These are phyloP conservation scores for Emergomyces pasteurianus DNA, from an alignment of 2,329 filamentous ascomycete genomes.

Conservation along the genomic window DNA sequence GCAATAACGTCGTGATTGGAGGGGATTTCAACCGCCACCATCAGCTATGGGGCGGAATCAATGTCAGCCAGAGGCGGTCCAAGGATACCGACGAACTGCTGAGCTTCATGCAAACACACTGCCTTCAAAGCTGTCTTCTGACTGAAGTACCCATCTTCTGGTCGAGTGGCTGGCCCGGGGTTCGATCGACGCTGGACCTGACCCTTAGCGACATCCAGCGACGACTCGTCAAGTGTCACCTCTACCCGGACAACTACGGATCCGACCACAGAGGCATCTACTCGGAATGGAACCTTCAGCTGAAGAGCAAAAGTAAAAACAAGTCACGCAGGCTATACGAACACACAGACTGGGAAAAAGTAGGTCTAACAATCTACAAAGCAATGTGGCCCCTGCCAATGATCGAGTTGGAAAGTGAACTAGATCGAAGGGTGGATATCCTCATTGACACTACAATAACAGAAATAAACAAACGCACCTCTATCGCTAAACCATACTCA, in stretches of 20 bases:
- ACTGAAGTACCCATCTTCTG: not conserved
- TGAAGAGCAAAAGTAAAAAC: not conserved
- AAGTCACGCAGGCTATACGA: slow-evolving; percentile 10
- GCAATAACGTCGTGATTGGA: too few species aligned
- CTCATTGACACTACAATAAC: slow-evolving; percentile 1
- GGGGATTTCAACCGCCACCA: slow-evolving; percentile 10
- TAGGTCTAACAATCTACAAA: slow-evolving; percentile 3
- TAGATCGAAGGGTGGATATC: not conserved
- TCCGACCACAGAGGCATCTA: slow-evolving; percentile 14
- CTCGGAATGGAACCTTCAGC: slow-evolving; percentile 11
- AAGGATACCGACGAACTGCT: slow-evolving; percentile 9
- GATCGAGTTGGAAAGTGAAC: not conserved
- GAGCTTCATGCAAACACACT: slow-evolving; percentile 10
- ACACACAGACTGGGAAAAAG: slow-evolving; percentile 6
- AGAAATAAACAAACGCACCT: slow-evolving; percentile 10
- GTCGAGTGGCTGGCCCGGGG: slow-evolving; percentile 6
- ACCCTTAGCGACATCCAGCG: slow-evolving; percentile 8
- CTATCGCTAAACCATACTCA: slow-evolving; percentile 4
- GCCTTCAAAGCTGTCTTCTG: slow-evolving; percentile 8
- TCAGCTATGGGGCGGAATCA: slow-evolving; percentile 5
- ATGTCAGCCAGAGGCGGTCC: not conserved
- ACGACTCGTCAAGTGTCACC: slow-evolving; percentile 13
- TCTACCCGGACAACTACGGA: slow-evolving; percentile 16
- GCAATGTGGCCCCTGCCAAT: not conserved
- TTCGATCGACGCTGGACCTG: slow-evolving; percentile 9